These are phyloP conservation scores for Myrica gale DNA, from an alignment of 306 rosid genomes.

Conservation along the genomic window DNA sequence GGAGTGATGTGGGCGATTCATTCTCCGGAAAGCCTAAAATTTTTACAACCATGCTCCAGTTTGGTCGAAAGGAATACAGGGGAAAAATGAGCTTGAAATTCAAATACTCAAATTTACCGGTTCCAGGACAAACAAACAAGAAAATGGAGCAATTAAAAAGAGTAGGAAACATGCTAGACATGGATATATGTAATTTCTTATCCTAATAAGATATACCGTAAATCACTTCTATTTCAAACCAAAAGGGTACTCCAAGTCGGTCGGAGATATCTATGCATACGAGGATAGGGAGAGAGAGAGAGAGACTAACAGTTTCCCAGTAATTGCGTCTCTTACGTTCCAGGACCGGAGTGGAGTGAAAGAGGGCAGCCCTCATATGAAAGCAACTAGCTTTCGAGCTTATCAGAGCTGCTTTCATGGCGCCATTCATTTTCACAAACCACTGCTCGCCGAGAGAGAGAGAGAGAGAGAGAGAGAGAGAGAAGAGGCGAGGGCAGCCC, in stretches of 20 bases:
- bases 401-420: constrained; percentile 45
- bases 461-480: neutral
- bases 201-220: neutral
- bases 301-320: constrained; percentile 60
- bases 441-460: neutral
- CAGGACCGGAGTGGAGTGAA: constrained; percentile 74
- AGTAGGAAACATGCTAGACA: neutral
- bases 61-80: neutral
- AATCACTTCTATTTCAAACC: neutral
- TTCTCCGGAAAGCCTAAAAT: neutral
- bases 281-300: constrained; percentile 17
- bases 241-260: neutral
- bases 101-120: neutral
- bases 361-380: constrained; percentile 46
- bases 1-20: neutral
- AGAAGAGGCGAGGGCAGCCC: constrained; percentile 9
- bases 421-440: constrained; percentile 47
- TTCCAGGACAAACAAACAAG: neutral
- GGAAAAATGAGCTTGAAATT: neutral
- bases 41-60: neutral
- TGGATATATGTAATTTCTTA: neutral
- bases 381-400: constrained; percentile 40
- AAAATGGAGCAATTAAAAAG: neutral
- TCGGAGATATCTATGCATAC: neutral
- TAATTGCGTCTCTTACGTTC: constrained; percentile 58